These are phyloP conservation scores for Colletotrichum euphorbiae DNA, from an alignment of 2,329 filamentous ascomycete genomes.

Conservation along the genomic window DNA sequence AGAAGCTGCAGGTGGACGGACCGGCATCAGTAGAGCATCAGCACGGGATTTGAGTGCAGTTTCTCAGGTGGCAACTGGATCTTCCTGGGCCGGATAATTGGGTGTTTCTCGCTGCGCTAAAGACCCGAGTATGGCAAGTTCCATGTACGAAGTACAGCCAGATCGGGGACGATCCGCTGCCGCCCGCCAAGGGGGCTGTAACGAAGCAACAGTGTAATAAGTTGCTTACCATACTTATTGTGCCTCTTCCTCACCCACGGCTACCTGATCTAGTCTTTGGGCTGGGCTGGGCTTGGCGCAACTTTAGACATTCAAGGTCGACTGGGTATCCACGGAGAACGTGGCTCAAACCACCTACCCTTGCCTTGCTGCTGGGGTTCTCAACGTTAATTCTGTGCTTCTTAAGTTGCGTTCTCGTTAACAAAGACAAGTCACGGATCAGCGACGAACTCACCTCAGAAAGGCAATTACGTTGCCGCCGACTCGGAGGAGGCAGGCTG, in stretches of 20 bases:
- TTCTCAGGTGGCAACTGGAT: neutral
- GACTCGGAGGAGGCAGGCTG: neutral
- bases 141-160: conserved; percentile 24
- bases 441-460: neutral
- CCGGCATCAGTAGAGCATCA: neutral
- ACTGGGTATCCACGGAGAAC: conserved; percentile 3
- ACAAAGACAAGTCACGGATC: neutral
- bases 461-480: neutral
- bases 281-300: conserved; percentile 23
- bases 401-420: neutral
- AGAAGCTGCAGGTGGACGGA: conserved; percentile 16
- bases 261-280: conserved; percentile 19
- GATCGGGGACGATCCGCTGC: conserved; percentile 24
- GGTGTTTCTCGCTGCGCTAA: neutral
- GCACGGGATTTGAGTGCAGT: conserved; percentile 2
- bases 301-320: conserved; percentile 10
- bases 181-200: conserved; percentile 12
- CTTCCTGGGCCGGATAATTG: neutral
- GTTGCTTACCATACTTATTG: neutral
- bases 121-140: conserved; percentile 8
- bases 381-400: neutral
- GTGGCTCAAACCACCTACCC: neutral
- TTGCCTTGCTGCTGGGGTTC: neutral
- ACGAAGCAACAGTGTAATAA: neutral
- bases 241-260: neutral